phyloP scores from a whole-genome alignment of 2,329 filamentous ascomycete species.

The Microcyclospora tardicrescens region DNA sequence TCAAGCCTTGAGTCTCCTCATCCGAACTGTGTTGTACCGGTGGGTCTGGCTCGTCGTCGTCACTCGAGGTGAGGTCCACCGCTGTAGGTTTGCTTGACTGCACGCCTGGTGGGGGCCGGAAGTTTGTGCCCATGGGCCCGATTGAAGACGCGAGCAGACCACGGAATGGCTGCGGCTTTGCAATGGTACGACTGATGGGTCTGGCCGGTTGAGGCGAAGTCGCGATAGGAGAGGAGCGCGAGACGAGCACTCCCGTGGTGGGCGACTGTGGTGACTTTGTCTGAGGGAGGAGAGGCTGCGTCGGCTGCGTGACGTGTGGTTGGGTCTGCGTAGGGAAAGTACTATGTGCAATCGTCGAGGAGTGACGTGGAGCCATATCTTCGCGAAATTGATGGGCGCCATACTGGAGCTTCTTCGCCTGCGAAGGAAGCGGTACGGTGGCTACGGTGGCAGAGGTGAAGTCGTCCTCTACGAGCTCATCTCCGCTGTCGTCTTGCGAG shows the following conservation, averaged over 20 bases:
- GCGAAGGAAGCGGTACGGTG: constrained; percentile 32
- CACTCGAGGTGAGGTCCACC: constrained; percentile 20
- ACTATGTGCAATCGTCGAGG: no score
- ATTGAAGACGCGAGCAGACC: constrained; percentile 47
- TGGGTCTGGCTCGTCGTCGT: constrained; percentile 41
- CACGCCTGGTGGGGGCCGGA: constrained; percentile 34
- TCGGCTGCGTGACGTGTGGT: constrained; percentile 42
- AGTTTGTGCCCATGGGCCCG: constrained; percentile 63
- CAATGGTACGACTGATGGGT: constrained; percentile 18
- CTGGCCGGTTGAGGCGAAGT: constrained; percentile 26
- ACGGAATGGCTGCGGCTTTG: no score
- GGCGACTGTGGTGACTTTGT: constrained; percentile 46
- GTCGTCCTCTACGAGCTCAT: constrained; percentile 38
- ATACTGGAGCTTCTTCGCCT: constrained; percentile 13
- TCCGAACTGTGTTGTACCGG: constrained; percentile 16
- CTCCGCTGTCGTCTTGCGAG: constrained; percentile 33
- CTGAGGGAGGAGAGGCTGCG: constrained; percentile 39
- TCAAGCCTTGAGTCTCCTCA: constrained; percentile 25
- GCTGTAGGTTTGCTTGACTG: constrained; percentile 9
- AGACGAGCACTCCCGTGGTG: constrained; percentile 52
- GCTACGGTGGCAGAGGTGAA: constrained; percentile 30
- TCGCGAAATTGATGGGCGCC: not conserved
- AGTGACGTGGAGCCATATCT: constrained; percentile 1
- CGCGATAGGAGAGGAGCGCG: constrained; percentile 65
- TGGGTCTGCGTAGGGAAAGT: constrained; percentile 1